Conservation (phyloP, 1,284 basidiomycete genomes). For the Ustanciosporium gigantosporum region DNA sequence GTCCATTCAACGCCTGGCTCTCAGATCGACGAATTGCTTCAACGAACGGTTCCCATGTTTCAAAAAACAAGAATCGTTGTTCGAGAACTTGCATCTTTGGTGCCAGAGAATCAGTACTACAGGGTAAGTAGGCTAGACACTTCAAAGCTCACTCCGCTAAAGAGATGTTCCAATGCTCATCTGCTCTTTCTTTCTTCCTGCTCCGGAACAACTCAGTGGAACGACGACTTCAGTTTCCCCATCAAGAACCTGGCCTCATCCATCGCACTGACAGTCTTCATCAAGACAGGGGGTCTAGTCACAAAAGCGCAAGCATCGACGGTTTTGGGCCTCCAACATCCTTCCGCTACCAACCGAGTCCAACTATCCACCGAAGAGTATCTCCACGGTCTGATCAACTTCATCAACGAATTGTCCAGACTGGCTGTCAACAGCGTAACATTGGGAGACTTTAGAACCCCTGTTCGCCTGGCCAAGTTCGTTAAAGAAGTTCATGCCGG, state of each 20-base stretch:
- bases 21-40: constrained; percentile 2
- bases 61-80: background rate
- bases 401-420: constrained; percentile 52
- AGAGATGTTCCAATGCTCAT: too few species aligned
- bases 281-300: constrained; percentile 32
- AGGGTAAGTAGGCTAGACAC: constrained; percentile 19
- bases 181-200: too few species aligned
- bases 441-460: constrained; percentile 45
- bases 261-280: constrained; percentile 17
- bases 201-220: too few species aligned
- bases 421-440: constrained; percentile 45
- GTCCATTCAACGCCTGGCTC: constrained; percentile 29
- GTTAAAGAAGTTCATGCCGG: constrained; percentile 57
- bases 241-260: constrained; percentile 17
- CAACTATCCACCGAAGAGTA: constrained; percentile 52
- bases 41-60: background rate
- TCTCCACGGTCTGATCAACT: constrained; percentile 46
- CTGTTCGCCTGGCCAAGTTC: constrained; percentile 44
- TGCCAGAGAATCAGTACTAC: constrained; percentile 27
- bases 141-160: too few species aligned
- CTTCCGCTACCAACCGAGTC: constrained; percentile 7
- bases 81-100: constrained; percentile 3
- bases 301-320: constrained; percentile 23
- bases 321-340: constrained; percentile 15
- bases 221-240: constrained; percentile 21